These are phyloP conservation scores for Cryptococcus wingfieldii DNA, from an alignment of 1,284 basidiomycete genomes.

Conservation along the genomic window DNA sequence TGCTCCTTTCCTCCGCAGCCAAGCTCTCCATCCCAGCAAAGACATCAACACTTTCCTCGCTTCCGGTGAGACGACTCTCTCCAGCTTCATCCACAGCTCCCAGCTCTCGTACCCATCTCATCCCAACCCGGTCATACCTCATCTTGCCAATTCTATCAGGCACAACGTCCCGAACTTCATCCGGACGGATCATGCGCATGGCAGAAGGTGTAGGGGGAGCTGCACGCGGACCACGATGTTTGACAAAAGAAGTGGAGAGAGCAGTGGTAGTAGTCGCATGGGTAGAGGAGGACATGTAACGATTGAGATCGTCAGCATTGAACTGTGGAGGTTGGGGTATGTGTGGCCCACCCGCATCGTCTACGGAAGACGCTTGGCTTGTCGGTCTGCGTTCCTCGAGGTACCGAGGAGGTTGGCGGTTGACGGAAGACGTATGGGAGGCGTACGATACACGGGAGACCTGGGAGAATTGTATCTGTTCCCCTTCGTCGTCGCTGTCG, in stretches of 20 bases:
- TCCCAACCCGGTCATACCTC: conserved; percentile 72
- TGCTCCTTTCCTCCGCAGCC: conserved; percentile 4
- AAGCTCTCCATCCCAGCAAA: conserved; percentile 83
- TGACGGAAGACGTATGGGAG: neutral
- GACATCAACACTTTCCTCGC: conserved; percentile 68
- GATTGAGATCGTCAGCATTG: conserved; percentile 64
- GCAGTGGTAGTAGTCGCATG: conserved; percentile 64
- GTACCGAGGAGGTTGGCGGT: conserved; percentile 1
- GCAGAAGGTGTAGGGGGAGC: conserved; percentile 13
- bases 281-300: conserved; percentile 65
- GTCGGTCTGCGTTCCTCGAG: conserved; percentile 17
- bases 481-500: conserved; percentile 12
- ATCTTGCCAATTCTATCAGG: conserved; percentile 77
- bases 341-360: conserved; percentile 4
- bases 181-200: conserved; percentile 62
- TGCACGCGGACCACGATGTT: conserved; percentile 65
- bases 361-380: conserved; percentile 7
- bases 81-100: conserved; percentile 40
- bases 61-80: conserved; percentile 43
- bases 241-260: conserved; percentile 69
- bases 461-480: neutral
- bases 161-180: conserved; percentile 60
- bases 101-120: conserved; percentile 73
- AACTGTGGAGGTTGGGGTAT: conserved; percentile 6
- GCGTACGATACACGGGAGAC: neutral